Percentiles rank a stretch among this genome's conserved stretches.
These are phyloP conservation scores for Phytophthora rubi DNA, from an alignment of 352 stramenopile species.

Conservation along the genomic window DNA sequence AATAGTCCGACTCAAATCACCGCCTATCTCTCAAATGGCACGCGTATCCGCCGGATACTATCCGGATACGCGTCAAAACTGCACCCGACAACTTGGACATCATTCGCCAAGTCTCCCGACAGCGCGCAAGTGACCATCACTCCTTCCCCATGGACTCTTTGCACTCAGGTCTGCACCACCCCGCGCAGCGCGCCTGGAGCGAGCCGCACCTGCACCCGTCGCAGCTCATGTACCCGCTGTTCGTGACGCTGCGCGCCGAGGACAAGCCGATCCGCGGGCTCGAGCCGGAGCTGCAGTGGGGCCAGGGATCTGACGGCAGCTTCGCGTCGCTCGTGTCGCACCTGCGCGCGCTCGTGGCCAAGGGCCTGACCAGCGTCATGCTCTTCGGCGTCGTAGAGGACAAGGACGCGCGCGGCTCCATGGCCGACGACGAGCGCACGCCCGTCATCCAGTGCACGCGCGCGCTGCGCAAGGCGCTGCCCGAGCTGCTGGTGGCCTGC, in stretches of 20 bases:
- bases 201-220: slow-evolving; percentile 89
- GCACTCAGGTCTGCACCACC: slow-evolving; percentile 87
- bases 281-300: slow-evolving; percentile 89
- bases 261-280: slow-evolving; percentile 82
- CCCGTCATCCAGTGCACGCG: slow-evolving; percentile 80
- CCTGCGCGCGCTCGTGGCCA: slow-evolving; percentile 67
- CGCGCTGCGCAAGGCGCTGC: slow-evolving; percentile 66
- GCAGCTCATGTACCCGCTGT: slow-evolving; percentile 92
- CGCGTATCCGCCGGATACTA: no score
- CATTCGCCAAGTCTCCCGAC: slow-evolving; percentile 25
- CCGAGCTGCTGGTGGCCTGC: slow-evolving; percentile 83
- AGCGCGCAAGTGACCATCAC: slow-evolving; percentile 7
- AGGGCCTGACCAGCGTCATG: slow-evolving; percentile 87
- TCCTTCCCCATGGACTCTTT: slow-evolving; percentile 43
- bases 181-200: slow-evolving; percentile 82
- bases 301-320: slow-evolving; percentile 61
- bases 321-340: slow-evolving; percentile 80
- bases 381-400: slow-evolving; percentile 89
- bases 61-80: no score
- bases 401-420: slow-evolving; percentile 79
- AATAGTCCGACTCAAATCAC: background rate
- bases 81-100: background rate
- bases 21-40: background rate
- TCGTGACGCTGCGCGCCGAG: slow-evolving; percentile 75
- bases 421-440: slow-evolving; percentile 77